A percentile compares a stretch with the other conserved stretches of the same genome.
Conservation (phyloP, 495 filamentous ascomycete species). For the Daldinia grandis region DNA sequence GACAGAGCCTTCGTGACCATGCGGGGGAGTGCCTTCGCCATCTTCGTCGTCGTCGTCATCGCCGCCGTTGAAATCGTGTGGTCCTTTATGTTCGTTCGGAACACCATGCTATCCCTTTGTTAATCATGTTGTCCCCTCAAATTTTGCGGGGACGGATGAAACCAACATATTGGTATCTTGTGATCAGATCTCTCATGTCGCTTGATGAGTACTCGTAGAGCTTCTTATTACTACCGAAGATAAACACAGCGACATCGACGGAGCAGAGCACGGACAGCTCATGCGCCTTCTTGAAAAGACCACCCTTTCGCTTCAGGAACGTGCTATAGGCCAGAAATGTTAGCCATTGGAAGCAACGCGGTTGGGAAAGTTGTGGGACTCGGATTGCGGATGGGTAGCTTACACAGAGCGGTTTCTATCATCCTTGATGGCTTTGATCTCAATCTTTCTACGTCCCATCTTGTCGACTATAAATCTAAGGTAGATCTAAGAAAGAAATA, state of each 20-base stretch:
- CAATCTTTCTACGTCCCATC: conserved; percentile 83
- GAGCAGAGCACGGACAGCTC: conserved; percentile 97
- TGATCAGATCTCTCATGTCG: conserved; percentile 89
- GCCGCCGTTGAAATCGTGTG: conserved; percentile 85
- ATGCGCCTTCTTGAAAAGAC: conserved; percentile 99
- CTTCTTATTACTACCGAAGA: conserved; percentile 98
- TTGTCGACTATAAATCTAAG: conserved; percentile 37
- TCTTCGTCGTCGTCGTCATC: conserved; percentile 91
- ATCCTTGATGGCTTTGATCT: conserved; percentile 99
- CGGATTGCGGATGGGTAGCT: conserved; percentile 50
- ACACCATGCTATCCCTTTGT: conserved; percentile 75
- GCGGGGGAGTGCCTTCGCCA: conserved; percentile 74
- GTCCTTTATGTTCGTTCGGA: conserved; percentile 96
- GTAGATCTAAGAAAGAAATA: conserved; percentile 8
- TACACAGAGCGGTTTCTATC: conserved; percentile 99
- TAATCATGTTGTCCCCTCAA: conserved; percentile 36
- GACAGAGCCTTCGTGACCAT: conserved; percentile 58
- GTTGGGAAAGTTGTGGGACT: conserved; percentile 6
- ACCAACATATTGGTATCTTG: conserved; percentile 88
- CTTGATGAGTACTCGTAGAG: conserved; percentile 95
- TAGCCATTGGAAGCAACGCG: conserved; percentile 79
- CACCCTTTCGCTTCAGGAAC: conserved; percentile 97
- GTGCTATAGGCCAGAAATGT: conserved; percentile 83
- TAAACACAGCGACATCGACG: conserved; percentile 97
- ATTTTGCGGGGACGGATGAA: conserved; percentile 18